A percentile compares a stretch with the other conserved stretches of the same genome.
These are phyloP conservation scores for Didymella arachidicola DNA, from an alignment of 2,329 filamentous ascomycete species.

Conservation along the genomic window DNA sequence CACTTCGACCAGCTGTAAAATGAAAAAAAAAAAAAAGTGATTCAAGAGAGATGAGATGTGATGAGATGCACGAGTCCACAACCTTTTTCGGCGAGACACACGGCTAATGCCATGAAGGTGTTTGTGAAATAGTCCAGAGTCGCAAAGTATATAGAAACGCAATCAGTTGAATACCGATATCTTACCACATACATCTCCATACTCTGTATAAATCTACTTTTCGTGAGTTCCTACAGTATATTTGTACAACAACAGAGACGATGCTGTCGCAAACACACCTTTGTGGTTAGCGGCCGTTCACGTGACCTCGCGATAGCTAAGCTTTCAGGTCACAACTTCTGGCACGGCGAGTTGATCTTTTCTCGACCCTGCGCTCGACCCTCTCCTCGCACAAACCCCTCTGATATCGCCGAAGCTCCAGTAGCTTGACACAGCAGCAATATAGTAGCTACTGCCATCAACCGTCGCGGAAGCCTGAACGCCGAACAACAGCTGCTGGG, in stretches of 20 bases:
- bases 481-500: slow-evolving; percentile 5
- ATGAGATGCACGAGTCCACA: background rate
- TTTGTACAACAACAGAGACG: background rate
- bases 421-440: background rate
- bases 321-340: slow-evolving; percentile 24
- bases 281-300: slow-evolving; percentile 32
- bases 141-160: background rate
- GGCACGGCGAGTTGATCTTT: background rate
- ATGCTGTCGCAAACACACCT: slow-evolving; percentile 28
- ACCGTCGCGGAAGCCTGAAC: background rate
- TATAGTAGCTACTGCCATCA: background rate
- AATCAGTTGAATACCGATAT: background rate
- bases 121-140: background rate
- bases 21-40: background rate
- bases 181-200: background rate
- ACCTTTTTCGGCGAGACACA: background rate
- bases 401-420: background rate
- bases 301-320: slow-evolving; percentile 30
- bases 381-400: background rate
- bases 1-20: slow-evolving; percentile 6
- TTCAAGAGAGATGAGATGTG: background rate
- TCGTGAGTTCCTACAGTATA: background rate
- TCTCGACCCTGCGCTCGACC: background rate
- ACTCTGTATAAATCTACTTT: background rate
- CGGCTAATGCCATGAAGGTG: background rate